Conservation (phyloP, 805 yeast species). For the Suhomyces pyralidae region DNA sequence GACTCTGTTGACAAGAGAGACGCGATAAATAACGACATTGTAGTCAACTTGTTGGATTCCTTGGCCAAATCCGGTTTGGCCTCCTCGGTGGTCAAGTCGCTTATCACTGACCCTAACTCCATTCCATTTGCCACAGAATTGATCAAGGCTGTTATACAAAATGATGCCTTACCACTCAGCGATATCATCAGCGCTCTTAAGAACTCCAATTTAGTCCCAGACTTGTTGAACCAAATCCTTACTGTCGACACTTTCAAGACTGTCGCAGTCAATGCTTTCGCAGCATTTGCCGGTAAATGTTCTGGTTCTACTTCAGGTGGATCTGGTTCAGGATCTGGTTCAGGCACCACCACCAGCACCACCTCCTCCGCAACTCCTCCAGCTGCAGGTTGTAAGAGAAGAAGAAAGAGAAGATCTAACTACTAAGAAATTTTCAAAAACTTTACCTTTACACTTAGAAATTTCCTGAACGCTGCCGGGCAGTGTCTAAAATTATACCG, state of each 20-base stretch:
- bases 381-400: constrained; percentile 25
- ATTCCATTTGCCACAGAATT: constrained; percentile 36
- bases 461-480: constrained; percentile 2
- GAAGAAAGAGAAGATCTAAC: constrained; percentile 34
- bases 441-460: neutral
- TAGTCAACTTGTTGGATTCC: constrained; percentile 38
- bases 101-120: constrained; percentile 36
- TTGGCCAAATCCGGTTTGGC: constrained; percentile 43
- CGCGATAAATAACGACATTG: constrained; percentile 17
- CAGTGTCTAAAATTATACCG: constrained; percentile 1
- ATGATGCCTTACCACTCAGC: constrained; percentile 26
- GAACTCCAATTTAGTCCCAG: constrained; percentile 30
- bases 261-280: constrained; percentile 34
- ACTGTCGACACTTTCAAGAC: constrained; percentile 31
- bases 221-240: constrained; percentile 33
- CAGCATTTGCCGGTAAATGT: constrained; percentile 37
- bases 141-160: constrained; percentile 26
- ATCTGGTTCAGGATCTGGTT: neutral
- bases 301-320: constrained; percentile 8
- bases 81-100: constrained; percentile 34
- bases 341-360: constrained; percentile 3
- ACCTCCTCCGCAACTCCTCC: neutral
- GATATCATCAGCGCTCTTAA: constrained; percentile 30
- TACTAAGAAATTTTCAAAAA: constrained; percentile 7
- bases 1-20: constrained; percentile 12